phyloP scores from a whole-genome alignment of 2,329 filamentous ascomycete genomes.

The Colletotrichum sp. region DNA sequence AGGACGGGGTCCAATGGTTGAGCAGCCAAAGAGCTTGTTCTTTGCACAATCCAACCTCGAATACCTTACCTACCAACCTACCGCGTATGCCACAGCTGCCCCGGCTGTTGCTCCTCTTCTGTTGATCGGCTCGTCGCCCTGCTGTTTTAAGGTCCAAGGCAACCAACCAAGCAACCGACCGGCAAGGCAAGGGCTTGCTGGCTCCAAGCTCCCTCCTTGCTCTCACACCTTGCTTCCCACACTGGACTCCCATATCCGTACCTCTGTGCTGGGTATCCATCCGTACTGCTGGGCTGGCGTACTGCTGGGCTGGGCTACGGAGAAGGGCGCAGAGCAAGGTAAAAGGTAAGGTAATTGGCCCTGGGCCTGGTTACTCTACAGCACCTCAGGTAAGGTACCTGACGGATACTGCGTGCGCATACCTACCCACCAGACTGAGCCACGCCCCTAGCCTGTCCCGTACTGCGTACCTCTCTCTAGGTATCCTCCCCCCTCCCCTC shows the following conservation, averaged over 20 bases:
- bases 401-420: background rate
- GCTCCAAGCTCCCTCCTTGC: conserved; percentile 19
- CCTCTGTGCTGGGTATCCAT: conserved; percentile 2
- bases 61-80: background rate
- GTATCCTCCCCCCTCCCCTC: background rate
- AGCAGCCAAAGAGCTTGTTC: background rate
- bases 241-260: background rate
- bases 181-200: conserved; percentile 9
- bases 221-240: conserved; percentile 4
- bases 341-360: conserved; percentile 1
- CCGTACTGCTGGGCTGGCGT: conserved; percentile 1
- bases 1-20: background rate
- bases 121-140: background rate
- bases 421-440: conserved; percentile 22
- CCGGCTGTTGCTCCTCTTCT: background rate
- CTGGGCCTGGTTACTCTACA: background rate
- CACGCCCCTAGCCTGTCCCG: conserved; percentile 14
- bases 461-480: background rate
- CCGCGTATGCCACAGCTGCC: background rate
- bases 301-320: conserved; percentile 3
- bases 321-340: background rate
- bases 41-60: background rate
- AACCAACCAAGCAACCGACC: background rate
- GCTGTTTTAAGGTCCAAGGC: background rate
- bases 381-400: conserved; percentile 2